Conservation (phyloP, 2,329 filamentous ascomycete species). For the Coniosporium tulheliwenetii region DNA sequence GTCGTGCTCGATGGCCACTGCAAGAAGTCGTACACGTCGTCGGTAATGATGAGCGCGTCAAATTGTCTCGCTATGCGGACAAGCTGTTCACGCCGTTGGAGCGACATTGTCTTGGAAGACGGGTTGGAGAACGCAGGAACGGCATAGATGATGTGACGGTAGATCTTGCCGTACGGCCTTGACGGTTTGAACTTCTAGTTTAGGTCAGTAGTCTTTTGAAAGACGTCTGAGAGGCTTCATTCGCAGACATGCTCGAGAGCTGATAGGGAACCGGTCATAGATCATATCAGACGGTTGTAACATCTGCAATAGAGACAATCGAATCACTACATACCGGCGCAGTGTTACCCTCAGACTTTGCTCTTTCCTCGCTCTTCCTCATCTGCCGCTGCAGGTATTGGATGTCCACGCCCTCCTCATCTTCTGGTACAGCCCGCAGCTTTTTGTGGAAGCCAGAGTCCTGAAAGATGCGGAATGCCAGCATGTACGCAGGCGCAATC, state of each 20-base stretch:
- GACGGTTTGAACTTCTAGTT: conserved; percentile 39
- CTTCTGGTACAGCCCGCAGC: conserved; percentile 57
- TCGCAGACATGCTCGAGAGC: too few species aligned
- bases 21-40: conserved; percentile 91
- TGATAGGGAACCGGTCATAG: too few species aligned
- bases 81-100: conserved; percentile 49
- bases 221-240: not conserved
- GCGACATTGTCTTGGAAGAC: conserved; percentile 65
- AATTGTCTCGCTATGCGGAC: conserved; percentile 62
- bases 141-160: conserved; percentile 74
- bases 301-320: too few species aligned
- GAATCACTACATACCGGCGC: not conserved
- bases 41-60: conserved; percentile 69
- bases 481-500: conserved; percentile 67
- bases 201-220: not conserved
- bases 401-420: conserved; percentile 62
- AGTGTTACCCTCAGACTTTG: conserved; percentile 6
- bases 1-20: conserved; percentile 48
- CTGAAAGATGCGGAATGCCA: conserved; percentile 74
- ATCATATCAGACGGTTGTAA: too few species aligned
- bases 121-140: conserved; percentile 87
- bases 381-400: conserved; percentile 39
- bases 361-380: conserved; percentile 29
- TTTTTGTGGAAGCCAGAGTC: conserved; percentile 59
- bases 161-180: conserved; percentile 55